Conservation (phyloP, 768 basidiomycete genomes). For the Strobilomyces confusus region DNA sequence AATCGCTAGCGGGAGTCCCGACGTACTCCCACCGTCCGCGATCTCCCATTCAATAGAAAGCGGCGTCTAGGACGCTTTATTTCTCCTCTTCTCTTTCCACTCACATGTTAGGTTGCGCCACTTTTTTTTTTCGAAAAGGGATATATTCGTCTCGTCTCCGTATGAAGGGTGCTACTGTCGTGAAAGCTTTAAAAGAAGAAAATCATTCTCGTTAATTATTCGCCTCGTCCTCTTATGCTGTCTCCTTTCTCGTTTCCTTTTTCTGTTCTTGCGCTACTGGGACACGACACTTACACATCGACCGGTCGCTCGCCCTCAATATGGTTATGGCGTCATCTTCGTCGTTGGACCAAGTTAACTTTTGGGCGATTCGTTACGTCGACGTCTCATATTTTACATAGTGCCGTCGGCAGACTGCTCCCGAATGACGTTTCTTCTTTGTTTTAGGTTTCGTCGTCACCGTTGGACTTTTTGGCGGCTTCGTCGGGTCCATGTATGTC, state of each 20-base stretch:
- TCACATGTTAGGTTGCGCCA: background rate
- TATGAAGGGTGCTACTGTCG: background rate
- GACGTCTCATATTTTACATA: background rate
- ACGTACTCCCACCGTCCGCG: background rate
- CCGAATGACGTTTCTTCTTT: background rate
- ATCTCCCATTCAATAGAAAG: conserved; percentile 9
- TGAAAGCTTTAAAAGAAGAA: background rate
- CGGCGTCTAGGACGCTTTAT: background rate
- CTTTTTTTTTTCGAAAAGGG: conserved; percentile 2
- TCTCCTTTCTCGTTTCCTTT: background rate
- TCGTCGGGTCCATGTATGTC: background rate
- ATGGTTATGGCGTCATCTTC: background rate
- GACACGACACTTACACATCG: background rate
- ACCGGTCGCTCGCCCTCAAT: background rate
- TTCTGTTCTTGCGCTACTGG: background rate
- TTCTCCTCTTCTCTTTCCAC: background rate
- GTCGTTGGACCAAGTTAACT: background rate
- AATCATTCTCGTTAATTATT: background rate
- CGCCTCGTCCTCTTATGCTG: no score
- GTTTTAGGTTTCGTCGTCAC: no score
- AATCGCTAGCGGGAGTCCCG: background rate
- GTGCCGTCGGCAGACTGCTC: no score
- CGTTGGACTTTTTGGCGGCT: background rate
- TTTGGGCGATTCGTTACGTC: background rate
- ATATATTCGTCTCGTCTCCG: background rate